Evolutionary conservation across 768 basidiomycete species (phyloP).

Genomic region (Russula sp.): DNA sequence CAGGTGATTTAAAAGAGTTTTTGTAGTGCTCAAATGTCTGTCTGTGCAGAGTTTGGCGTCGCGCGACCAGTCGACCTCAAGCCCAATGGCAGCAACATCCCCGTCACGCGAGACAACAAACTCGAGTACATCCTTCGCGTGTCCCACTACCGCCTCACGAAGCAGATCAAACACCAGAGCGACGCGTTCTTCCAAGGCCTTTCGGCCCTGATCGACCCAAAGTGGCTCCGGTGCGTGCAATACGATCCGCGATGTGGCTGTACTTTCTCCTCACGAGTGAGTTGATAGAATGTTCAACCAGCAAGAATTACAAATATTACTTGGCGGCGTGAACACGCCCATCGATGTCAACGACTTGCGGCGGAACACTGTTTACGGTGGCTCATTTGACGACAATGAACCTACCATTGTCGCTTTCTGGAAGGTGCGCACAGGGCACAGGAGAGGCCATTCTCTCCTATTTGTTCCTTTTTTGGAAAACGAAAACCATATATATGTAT

Average conservation of each 20-base stretch:
- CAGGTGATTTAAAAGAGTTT: background rate
- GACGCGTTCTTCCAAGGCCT: constrained; percentile 89
- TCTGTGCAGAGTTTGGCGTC: constrained; percentile 67
- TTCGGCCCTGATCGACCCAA: constrained; percentile 85
- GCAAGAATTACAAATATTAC: constrained; percentile 85
- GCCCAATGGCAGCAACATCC: constrained; percentile 71
- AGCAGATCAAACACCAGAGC: constrained; percentile 81
- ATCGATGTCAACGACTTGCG: constrained; percentile 82
- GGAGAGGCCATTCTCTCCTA: background rate
- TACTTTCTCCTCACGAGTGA: background rate
- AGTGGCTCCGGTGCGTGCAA: constrained; percentile 64
- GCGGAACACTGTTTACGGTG: constrained; percentile 74
- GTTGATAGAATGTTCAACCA: constrained; percentile 88
- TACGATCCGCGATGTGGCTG: background rate
- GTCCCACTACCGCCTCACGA: constrained; percentile 81
- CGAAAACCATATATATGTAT: background rate
- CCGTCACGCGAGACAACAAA: constrained; percentile 85
- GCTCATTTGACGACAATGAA: constrained; percentile 65
- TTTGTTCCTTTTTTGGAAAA: constrained; percentile 1
- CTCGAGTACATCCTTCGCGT: constrained; percentile 87
- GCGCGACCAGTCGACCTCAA: constrained; percentile 73
- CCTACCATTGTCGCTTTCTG: constrained; percentile 76
- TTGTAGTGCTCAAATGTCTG: constrained; percentile 1
- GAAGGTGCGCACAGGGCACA: constrained; percentile 45
- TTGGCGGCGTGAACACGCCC: constrained; percentile 83